Base-by-base conservation (phyloP, 495 filamentous ascomycete genomes). In the Aspergillus conjunctus region DNA sequence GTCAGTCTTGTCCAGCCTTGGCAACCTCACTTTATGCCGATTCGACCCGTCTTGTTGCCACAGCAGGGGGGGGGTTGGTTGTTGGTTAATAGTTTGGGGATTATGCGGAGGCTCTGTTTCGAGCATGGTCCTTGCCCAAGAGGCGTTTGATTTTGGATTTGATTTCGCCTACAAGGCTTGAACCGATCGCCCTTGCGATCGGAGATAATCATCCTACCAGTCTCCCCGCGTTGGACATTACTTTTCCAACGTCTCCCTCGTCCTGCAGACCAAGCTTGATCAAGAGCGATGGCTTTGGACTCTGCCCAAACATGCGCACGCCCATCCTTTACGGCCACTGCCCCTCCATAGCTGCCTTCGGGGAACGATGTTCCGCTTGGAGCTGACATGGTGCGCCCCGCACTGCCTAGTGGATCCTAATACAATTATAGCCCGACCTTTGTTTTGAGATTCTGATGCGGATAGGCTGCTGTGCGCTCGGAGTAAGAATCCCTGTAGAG, bases 1-100 rank as follows among this genome's bases (percentile, higher is more conserved):
- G 50, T 46, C 56, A 60, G 61, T 54, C 58, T 49, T 58, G 54
- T 55, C 48, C 39, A 10, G 51, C 7, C 61, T 62, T 67, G 58
- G 54, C 65, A 48, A 52, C 52, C 55, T 56, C 51, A n/a, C 32
- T 44, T 37, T 21, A n/a, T 51, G 34, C 26, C 44, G 45, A 48
- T 62, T 56, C 43, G 58, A 51, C 33, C 55, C 56, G 18, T 50
- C 46, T 20, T 9, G 37, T 63, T 58, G 61, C 61, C 61, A 66
- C 58, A 59, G 57, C 60, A 53, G 52, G 49, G 54, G 55, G 10
- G 12, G 31, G 53, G 14, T 7, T 9, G 17, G 18, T 26, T 26
- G 2, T 26, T 26, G 53, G 18, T 39, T 17, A 51, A 37, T 41
- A 39, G 30, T 56, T 60, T 57, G 39, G 32, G 58, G 34, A 39